phyloP scores from a whole-genome alignment of 2,329 filamentous ascomycete species.

The Cadophora sp. region DNA sequence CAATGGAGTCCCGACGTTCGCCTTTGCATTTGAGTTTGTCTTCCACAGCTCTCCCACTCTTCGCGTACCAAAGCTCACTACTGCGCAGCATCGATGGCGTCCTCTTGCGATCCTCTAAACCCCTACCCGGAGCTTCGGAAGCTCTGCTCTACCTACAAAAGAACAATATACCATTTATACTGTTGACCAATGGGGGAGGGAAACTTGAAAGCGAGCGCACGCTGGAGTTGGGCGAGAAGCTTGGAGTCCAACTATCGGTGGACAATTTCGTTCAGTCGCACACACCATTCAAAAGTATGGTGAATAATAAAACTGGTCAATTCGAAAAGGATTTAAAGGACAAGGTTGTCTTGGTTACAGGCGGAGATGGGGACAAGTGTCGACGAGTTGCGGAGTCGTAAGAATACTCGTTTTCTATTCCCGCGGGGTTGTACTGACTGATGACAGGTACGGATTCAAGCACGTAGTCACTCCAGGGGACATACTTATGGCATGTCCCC shows the following conservation, averaged over 20 bases:
- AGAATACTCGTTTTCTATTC: constrained; percentile 7
- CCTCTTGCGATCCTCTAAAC: constrained; percentile 80
- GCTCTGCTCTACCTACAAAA: constrained; percentile 76
- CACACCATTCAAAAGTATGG: constrained; percentile 81
- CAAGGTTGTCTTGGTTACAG: constrained; percentile 77
- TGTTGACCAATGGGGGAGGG: constrained; percentile 95
- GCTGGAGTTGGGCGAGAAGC: constrained; percentile 69
- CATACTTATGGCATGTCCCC: constrained; percentile 74
- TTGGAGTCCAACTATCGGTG: constrained; percentile 68
- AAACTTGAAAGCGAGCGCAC: constrained; percentile 79
- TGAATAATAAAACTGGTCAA: constrained; percentile 62
- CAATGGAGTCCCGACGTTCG: constrained; percentile 50
- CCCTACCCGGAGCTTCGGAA: constrained; percentile 79
- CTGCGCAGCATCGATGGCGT: constrained; percentile 78
- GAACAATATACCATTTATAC: constrained; percentile 85
- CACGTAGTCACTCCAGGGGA: constrained; percentile 87
- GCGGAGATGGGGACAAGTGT: constrained; percentile 53
- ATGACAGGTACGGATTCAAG: constrained; percentile 71
- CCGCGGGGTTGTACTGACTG: not conserved
- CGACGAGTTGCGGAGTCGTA: constrained; percentile 68
- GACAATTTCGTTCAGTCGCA: constrained; percentile 87
- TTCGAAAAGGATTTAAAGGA: constrained; percentile 55
- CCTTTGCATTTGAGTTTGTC: constrained; percentile 63
- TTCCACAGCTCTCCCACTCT: not conserved
- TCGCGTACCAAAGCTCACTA: constrained; percentile 20